phyloP scores from a whole-genome alignment of 352 stramenopile species.

The Phytophthora sojae region DNA sequence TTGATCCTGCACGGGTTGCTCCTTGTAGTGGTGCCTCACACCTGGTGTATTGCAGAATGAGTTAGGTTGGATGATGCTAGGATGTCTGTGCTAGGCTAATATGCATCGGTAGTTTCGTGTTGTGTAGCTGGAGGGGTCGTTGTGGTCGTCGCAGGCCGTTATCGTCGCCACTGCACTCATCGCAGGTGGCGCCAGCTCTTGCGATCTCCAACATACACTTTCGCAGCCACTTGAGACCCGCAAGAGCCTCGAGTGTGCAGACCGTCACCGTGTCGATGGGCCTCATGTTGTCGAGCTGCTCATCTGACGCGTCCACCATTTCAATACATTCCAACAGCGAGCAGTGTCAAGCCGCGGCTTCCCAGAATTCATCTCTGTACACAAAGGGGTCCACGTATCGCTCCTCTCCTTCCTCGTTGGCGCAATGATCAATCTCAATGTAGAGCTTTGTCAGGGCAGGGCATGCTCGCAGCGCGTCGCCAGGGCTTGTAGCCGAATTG shows the following conservation, averaged over 20 bases:
- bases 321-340: conserved; percentile 1
- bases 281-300: background rate
- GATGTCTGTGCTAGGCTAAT: too few relatives aligned
- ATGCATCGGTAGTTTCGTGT: too few relatives aligned
- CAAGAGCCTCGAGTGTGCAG: background rate
- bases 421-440: background rate
- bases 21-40: too few relatives aligned
- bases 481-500: background rate
- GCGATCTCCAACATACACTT: too few relatives aligned
- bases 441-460: background rate
- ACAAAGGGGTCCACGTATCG: background rate
- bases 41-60: too few relatives aligned
- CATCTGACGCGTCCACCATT: background rate
- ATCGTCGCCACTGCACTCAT: too few relatives aligned
- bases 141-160: too few relatives aligned
- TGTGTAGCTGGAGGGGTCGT: too few relatives aligned
- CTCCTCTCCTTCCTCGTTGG: background rate
- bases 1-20: too few relatives aligned
- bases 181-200: too few relatives aligned
- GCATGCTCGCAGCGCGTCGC: conserved; percentile 1
- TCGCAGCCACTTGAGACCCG: background rate
- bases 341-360: background rate
- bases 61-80: too few relatives aligned
- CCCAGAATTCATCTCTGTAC: conserved; percentile 15
- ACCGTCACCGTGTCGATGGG: conserved; percentile 1